Percentiles rank a stretch among this genome's conserved stretches.
Evolutionary conservation across 306 rosid genomes (phyloP).

Genomic region (Hylodesmum podocarpum): DNA sequence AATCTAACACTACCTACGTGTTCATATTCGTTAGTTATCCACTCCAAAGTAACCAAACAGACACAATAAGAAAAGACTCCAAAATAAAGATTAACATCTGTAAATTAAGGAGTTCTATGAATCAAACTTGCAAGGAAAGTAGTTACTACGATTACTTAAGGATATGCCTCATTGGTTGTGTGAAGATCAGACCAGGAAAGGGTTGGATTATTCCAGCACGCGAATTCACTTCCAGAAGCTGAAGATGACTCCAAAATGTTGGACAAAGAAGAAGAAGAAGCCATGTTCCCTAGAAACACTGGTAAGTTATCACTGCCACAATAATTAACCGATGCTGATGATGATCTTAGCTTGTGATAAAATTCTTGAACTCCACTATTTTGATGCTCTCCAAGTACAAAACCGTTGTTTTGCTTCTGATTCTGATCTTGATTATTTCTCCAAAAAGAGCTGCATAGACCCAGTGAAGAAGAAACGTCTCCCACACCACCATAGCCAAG

Average conservation of each 20-base stretch:
- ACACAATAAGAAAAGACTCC: slow-evolving; percentile 15
- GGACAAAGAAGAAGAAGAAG: slow-evolving; percentile 51
- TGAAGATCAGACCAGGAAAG: slow-evolving; percentile 81
- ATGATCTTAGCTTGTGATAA: slow-evolving; percentile 66
- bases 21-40: slow-evolving; percentile 30
- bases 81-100: slow-evolving; percentile 23
- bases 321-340: slow-evolving; percentile 39
- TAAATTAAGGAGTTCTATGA: slow-evolving; percentile 1
- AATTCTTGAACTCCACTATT: slow-evolving; percentile 67
- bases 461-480: slow-evolving; percentile 58
- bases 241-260: slow-evolving; percentile 64
- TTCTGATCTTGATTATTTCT: slow-evolving; percentile 48
- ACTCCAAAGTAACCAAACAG: slow-evolving; percentile 34
- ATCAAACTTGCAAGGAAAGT: background rate
- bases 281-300: slow-evolving; percentile 43
- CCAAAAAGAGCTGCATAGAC: slow-evolving; percentile 68
- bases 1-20: slow-evolving; percentile 31
- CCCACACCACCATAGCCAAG: slow-evolving; percentile 55
- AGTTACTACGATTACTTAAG: slow-evolving; percentile 22
- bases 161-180: slow-evolving; percentile 78
- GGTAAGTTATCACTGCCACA: slow-evolving; percentile 41
- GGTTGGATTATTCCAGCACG: slow-evolving; percentile 84
- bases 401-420: slow-evolving; percentile 40
- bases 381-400: slow-evolving; percentile 46
- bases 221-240: slow-evolving; percentile 58